Evolutionary conservation across 495 filamentous ascomycete genomes (phyloP).

Genomic region (Beverwykella pulmonaria): DNA sequence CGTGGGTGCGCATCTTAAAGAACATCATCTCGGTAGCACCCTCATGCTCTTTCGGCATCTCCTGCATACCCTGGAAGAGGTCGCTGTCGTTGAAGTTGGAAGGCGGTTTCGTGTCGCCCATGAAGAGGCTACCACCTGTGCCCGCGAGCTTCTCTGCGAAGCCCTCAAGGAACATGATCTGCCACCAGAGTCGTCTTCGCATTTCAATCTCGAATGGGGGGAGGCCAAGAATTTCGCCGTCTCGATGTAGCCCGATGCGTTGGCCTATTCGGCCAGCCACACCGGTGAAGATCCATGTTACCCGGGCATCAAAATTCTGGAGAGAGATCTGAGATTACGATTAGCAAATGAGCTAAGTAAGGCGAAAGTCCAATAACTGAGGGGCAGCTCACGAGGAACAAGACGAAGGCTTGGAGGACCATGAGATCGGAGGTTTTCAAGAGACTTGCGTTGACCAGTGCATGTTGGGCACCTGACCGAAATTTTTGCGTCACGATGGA

Average conservation of each 20-base stretch:
- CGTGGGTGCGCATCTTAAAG: constrained; percentile 58
- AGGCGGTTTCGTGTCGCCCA: constrained; percentile 50
- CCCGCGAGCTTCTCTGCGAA: constrained; percentile 35
- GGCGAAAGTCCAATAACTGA: neutral
- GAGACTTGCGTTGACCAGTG: constrained; percentile 54
- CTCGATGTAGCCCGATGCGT: constrained; percentile 49
- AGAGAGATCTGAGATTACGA: constrained; percentile 32
- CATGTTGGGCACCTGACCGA: constrained; percentile 52
- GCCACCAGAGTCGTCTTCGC: constrained; percentile 46
- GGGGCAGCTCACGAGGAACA: constrained; percentile 53
- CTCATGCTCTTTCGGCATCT: constrained; percentile 51
- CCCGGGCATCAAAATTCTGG: constrained; percentile 55
- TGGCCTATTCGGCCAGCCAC: constrained; percentile 51
- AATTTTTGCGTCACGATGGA: constrained; percentile 49
- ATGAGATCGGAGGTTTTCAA: constrained; percentile 56
- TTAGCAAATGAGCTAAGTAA: neutral
- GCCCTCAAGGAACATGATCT: constrained; percentile 40
- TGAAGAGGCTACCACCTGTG: constrained; percentile 8
- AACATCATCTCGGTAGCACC: constrained; percentile 72
- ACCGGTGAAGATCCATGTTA: constrained; percentile 50
- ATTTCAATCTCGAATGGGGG: constrained; percentile 45
- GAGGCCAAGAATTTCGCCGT: constrained; percentile 34
- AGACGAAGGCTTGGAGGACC: constrained; percentile 56
- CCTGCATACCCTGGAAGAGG: constrained; percentile 49
- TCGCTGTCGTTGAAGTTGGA: constrained; percentile 52